Percentiles rank a stretch among this genome's conserved stretches.
Conservation (phyloP, 2,329 filamentous ascomycete species). For the Penicillium sp. region DNA sequence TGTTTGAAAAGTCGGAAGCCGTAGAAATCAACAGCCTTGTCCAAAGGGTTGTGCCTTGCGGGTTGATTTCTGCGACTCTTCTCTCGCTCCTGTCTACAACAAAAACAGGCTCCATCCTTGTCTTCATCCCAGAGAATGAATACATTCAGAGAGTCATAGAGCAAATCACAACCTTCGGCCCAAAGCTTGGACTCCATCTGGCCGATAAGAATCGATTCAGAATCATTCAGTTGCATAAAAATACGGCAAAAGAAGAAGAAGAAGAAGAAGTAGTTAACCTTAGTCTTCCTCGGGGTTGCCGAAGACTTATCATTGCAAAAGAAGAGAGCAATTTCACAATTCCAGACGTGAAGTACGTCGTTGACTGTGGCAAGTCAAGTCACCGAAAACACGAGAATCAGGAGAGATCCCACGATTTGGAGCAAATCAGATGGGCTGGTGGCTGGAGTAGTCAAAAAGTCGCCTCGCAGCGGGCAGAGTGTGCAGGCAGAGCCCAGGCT, state of each 20-base stretch:
- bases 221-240: conserved; percentile 49
- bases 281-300: conserved; percentile 38
- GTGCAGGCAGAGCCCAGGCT: conserved; percentile 49
- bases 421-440: conserved; percentile 33
- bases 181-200: conserved; percentile 41
- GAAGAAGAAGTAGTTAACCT: neutral
- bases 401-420: conserved; percentile 37
- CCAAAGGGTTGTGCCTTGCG: conserved; percentile 31
- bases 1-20: neutral
- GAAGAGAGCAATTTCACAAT: conserved; percentile 54
- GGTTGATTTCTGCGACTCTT: conserved; percentile 45
- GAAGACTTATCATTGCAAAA: conserved; percentile 51
- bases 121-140: conserved; percentile 48
- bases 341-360: conserved; percentile 51
- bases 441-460: conserved; percentile 50
- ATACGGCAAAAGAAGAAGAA: neutral
- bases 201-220: conserved; percentile 39
- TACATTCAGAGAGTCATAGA: conserved; percentile 37
- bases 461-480: conserved; percentile 49
- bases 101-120: conserved; percentile 46
- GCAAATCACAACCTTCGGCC: conserved; percentile 25
- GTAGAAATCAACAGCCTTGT: neutral
- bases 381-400: conserved; percentile 24
- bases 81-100: conserved; percentile 47
- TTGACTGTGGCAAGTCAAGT: conserved; percentile 48